A percentile compares a stretch with the other conserved stretches of the same genome.
These are phyloP conservation scores for Cucumis hystrix DNA, from an alignment of 306 rosid species.

Conservation along the genomic window DNA sequence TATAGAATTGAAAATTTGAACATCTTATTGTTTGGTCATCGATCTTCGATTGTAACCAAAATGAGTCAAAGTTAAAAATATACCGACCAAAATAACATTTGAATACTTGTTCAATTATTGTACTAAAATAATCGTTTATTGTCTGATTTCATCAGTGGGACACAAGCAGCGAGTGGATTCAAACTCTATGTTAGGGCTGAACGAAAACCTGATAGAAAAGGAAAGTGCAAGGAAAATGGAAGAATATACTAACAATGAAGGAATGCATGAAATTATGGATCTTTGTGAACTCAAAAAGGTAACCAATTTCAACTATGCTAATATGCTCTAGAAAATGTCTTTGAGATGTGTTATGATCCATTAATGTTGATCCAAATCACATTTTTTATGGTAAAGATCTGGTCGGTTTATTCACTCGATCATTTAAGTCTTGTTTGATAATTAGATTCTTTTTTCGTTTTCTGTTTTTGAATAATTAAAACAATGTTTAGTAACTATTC, in stretches of 20 bases:
- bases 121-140: not conserved
- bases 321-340: too few relatives aligned
- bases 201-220: constrained; percentile 24
- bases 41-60: too few relatives aligned
- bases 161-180: constrained; percentile 38
- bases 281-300: constrained; percentile 33
- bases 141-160: constrained; percentile 36
- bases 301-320: not conserved
- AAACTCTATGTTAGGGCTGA: constrained; percentile 26
- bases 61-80: not conserved
- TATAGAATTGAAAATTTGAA: too few relatives aligned
- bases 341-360: not conserved
- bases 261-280: constrained; percentile 15
- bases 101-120: not conserved
- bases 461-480: too few relatives aligned
- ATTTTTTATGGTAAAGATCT: too few relatives aligned
- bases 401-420: too few relatives aligned
- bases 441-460: too few relatives aligned
- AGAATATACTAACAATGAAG: constrained; percentile 18
- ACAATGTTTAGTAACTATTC: too few relatives aligned
- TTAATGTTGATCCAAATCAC: not conserved
- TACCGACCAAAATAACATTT: not conserved
- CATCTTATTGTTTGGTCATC: too few relatives aligned
- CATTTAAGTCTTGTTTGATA: too few relatives aligned
- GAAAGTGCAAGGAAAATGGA: constrained; percentile 20